Percentiles rank a stretch among this genome's conserved stretches.
Evolutionary conservation across 768 basidiomycete genomes (phyloP).

Genomic region (Coprinellus micaceus): DNA sequence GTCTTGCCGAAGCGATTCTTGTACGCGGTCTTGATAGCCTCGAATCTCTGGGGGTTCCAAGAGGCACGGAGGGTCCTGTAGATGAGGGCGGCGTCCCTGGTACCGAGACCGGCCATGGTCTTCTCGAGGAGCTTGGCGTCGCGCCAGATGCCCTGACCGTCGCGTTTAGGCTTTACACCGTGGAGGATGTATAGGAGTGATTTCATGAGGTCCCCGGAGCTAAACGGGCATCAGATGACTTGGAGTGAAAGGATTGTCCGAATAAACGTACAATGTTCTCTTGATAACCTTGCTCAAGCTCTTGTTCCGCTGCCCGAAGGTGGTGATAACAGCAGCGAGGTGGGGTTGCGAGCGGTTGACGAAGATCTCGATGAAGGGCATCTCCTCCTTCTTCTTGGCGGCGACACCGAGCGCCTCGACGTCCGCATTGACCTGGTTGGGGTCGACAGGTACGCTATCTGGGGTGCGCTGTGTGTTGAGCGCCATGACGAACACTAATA

Average conservation of each 20-base stretch:
- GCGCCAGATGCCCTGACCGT: constrained; percentile 44
- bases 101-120: constrained; percentile 51
- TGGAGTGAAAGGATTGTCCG: background rate
- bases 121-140: constrained; percentile 52
- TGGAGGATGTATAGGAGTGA: constrained; percentile 47
- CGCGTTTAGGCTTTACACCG: constrained; percentile 41
- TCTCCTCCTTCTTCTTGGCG: constrained; percentile 34
- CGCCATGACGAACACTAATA: constrained; percentile 47
- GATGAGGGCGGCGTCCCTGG: constrained; percentile 45
- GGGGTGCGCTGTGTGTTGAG: constrained; percentile 39
- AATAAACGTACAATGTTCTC: background rate
- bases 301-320: constrained; percentile 31
- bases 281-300: constrained; percentile 35
- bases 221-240: constrained; percentile 4
- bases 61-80: constrained; percentile 42
- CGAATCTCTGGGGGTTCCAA: constrained; percentile 47
- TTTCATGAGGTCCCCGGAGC: constrained; percentile 41
- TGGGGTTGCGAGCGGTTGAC: constrained; percentile 47
- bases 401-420: constrained; percentile 40
- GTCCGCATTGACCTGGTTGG: constrained; percentile 37
- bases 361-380: constrained; percentile 45
- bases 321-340: constrained; percentile 31
- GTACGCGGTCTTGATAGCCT: constrained; percentile 47
- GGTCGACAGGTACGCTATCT: constrained; percentile 30
- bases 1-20: constrained; percentile 38